Evolutionary conservation across 495 filamentous ascomycete genomes (phyloP), one percentile per base, ranked within the genome.

Genomic region (Neurospora discreta): DNA sequence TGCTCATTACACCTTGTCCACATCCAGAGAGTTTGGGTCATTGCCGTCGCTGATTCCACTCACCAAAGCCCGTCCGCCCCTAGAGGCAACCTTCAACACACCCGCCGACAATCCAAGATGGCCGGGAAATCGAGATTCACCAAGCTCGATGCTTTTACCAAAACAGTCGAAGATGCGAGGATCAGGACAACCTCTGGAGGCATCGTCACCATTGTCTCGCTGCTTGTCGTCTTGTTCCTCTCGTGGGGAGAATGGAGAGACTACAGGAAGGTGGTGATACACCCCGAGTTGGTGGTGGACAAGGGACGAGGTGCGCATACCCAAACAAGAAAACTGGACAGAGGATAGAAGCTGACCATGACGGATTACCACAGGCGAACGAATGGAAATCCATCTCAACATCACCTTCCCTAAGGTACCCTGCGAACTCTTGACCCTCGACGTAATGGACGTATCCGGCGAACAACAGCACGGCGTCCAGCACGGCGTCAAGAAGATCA

Each of bases 381-480:
- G 93, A 80, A 97, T 99, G 93, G 95, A 98, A 76, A 99, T 99
- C 73, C 93, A 97, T 80, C 87, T 99, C 83, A 99, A 99, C 85
- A 92, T 99, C 74, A 95, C 92, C 23, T 99, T 99, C 81, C 95
- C 96, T 6, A 90, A 90, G 40, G 85, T 99, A 39, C 95, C 95
- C 40, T 99, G 95, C 84, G 94, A 98, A 81, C 89, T 99, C 68
- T 83, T 98, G 69, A 98, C 95, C 18, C 89, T 99, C 74, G 95
- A 99, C 79, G 95, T 99, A 43, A 98, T 99, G 95, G 95, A 99
- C 81, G 94, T 99, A 13, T 96, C 92, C 16, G 95, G 95, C 52
- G 95, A 99, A 80, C 91, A 97, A 78, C 95, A 99, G 78, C 90
- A 91, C 68, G 96, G 95, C 52, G 92, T 99, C 70, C 89, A 91